Evolutionary conservation across 768 basidiomycete species (phyloP).

Genomic region (Lentinula lateritia): DNA sequence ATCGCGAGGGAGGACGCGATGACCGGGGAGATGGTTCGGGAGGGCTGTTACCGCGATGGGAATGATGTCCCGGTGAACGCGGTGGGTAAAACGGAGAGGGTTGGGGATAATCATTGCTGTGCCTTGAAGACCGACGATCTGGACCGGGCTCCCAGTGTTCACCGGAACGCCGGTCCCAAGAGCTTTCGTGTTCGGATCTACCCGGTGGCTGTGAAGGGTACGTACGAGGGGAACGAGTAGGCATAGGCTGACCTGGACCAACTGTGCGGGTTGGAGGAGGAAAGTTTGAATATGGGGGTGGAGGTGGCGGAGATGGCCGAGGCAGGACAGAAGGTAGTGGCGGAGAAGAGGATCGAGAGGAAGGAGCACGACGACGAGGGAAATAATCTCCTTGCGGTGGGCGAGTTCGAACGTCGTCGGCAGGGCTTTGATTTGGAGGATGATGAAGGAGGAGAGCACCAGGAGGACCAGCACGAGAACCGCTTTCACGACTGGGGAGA

Average conservation of each 20-base stretch:
- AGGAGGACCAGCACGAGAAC: slow-evolving; percentile 44
- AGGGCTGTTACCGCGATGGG: slow-evolving; percentile 41
- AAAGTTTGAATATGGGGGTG: slow-evolving; percentile 44
- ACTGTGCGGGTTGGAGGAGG: slow-evolving; percentile 40
- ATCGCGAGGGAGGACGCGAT: slow-evolving; percentile 38
- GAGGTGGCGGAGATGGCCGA: slow-evolving; percentile 47
- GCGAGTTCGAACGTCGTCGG: slow-evolving; percentile 40
- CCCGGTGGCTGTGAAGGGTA: slow-evolving; percentile 47
- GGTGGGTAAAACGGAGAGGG: slow-evolving; percentile 31
- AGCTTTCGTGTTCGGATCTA: slow-evolving; percentile 47
- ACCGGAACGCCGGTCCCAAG: slow-evolving; percentile 54
- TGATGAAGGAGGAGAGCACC: slow-evolving; percentile 62
- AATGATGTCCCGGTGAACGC: slow-evolving; percentile 31
- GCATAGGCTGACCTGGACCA: slow-evolving; percentile 47
- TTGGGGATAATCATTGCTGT: slow-evolving; percentile 32
- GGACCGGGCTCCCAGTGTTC: slow-evolving; percentile 53
- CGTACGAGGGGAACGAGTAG: slow-evolving; percentile 55
- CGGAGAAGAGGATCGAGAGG: slow-evolving; percentile 58
- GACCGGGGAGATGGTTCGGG: slow-evolving; percentile 60
- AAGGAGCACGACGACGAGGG: slow-evolving; percentile 43
- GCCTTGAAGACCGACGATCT: slow-evolving; percentile 36
- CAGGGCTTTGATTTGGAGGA: slow-evolving; percentile 43
- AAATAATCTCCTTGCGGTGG: slow-evolving; percentile 55
- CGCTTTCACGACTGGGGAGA: slow-evolving; percentile 40
- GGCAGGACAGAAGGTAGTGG: slow-evolving; percentile 38